Base-by-base conservation (phyloP, 2,329 filamentous ascomycete species). In the Venturiaceae sp. region DNA sequence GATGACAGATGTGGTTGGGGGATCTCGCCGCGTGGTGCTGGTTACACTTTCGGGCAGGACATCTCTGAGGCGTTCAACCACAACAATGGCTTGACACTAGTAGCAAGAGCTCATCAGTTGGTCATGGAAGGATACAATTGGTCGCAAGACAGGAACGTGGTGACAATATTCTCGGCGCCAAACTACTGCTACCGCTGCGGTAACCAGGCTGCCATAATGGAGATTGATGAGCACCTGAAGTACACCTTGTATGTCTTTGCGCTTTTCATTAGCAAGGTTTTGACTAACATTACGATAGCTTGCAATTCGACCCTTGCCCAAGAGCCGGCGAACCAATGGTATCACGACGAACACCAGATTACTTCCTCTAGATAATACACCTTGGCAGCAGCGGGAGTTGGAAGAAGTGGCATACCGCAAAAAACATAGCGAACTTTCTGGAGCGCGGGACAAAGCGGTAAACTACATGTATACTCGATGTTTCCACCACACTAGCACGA, bases 61-160 rank as follows among this genome's bases (percentile, higher is more conserved):
- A 97, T 97, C 68, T 96, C 90, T 36, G 92, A 99, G 77, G 92
- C 92, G 1, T 99, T 99, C 79, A 97, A 97, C 75, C 92, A 97
- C 73, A 97, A 97, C 81, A 99, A 99, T 69, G 92, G 92, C 59
- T 78, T 99, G 75, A 97, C 92, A 58, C 80, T 97, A 62, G 95
- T 99, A 70, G 94, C 94, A 61, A 83, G 94, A 74, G 94, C 94
- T 58, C 94, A 99, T 80, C 94, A 99, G 78, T 79, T 99, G 72
- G 94, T 99, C 61, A 99, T 97, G 92, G 94, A 99, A 74, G 94
- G 94, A 53, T 99, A 97, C 76, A 99, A 97, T 74, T 99, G 94
- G 94, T 96, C 92, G 64, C 94, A 97, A 74, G 94, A 97, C 72
- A 81, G 92, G 64, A 97, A 99, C 66, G 94, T 99, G 55, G 94